Conservation (phyloP, 164 flowering plant genomes). For the Chloranthus sessilifolius region DNA sequence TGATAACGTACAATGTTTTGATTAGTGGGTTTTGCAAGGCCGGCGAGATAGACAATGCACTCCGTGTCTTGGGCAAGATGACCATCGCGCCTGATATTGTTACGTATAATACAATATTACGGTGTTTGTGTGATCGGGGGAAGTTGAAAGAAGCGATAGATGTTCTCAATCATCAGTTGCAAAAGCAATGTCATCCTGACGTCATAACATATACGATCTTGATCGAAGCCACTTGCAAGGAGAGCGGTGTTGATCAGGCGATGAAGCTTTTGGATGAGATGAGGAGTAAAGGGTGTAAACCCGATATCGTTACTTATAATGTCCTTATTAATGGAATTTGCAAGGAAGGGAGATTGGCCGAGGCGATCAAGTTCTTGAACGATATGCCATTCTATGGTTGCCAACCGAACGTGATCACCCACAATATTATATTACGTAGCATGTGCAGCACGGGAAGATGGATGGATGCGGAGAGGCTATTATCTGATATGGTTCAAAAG, state of each 20-base stretch:
- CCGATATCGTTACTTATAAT: constrained; percentile 84
- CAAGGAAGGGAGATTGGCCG: constrained; percentile 80
- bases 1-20: constrained; percentile 75
- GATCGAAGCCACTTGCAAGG: constrained; percentile 87
- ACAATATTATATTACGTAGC: constrained; percentile 75
- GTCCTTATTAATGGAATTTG: constrained; percentile 86
- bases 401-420: constrained; percentile 81
- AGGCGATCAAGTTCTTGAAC: constrained; percentile 67
- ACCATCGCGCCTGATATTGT: constrained; percentile 77
- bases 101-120: constrained; percentile 76
- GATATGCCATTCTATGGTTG: constrained; percentile 63
- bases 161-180: constrained; percentile 53
- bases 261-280: constrained; percentile 91
- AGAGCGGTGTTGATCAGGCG: constrained; percentile 74
- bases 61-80: constrained; percentile 61
- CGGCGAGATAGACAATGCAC: constrained; percentile 71
- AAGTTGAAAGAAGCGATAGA: constrained; percentile 70
- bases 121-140: constrained; percentile 61
- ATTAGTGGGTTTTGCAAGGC: constrained; percentile 76
- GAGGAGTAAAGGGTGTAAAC: constrained; percentile 77
- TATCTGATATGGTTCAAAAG: constrained; percentile 65
- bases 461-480: constrained; percentile 81
- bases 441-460: constrained; percentile 85
- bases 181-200: constrained; percentile 65
- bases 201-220: constrained; percentile 80